A percentile compares a stretch with the other conserved stretches of the same genome.
phyloP scores from a whole-genome alignment of 345 rosid species.

The Brassica juncea region DNA sequence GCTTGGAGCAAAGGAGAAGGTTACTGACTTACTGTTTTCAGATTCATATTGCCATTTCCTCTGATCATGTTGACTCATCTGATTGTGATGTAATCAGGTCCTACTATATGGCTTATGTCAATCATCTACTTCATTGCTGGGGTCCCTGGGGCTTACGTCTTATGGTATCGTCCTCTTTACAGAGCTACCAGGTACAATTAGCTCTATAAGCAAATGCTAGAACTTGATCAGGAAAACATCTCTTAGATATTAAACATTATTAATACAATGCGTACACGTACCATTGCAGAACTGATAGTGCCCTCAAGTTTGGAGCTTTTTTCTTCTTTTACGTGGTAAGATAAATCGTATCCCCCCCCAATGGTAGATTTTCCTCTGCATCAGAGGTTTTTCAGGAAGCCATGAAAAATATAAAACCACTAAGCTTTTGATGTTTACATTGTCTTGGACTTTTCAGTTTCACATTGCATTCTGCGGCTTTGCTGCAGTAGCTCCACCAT shows the following conservation, averaged over 20 bases:
- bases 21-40: constrained; percentile 28
- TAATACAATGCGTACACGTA: constrained; percentile 19
- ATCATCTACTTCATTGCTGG: constrained; percentile 86
- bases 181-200: constrained; percentile 79
- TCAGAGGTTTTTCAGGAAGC: neutral
- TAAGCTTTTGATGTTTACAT: constrained; percentile 1
- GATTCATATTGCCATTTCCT: constrained; percentile 11
- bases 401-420: neutral
- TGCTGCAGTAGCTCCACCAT: constrained; percentile 90
- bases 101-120: constrained; percentile 93
- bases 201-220: constrained; percentile 10
- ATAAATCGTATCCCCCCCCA: constrained; percentile 3
- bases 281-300: constrained; percentile 91
- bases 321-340: constrained; percentile 77
- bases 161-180: constrained; percentile 97
- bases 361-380: constrained; percentile 9
- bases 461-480: constrained; percentile 84
- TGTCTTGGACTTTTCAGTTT: constrained; percentile 54
- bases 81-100: constrained; percentile 49
- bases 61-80: constrained; percentile 19
- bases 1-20: constrained; percentile 98
- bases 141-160: constrained; percentile 83
- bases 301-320: constrained; percentile 90
- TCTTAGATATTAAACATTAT: neutral
- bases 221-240: constrained; percentile 8